Evolutionary conservation across 306 rosid genomes (phyloP).

Genomic region (Cicer bijugum): DNA sequence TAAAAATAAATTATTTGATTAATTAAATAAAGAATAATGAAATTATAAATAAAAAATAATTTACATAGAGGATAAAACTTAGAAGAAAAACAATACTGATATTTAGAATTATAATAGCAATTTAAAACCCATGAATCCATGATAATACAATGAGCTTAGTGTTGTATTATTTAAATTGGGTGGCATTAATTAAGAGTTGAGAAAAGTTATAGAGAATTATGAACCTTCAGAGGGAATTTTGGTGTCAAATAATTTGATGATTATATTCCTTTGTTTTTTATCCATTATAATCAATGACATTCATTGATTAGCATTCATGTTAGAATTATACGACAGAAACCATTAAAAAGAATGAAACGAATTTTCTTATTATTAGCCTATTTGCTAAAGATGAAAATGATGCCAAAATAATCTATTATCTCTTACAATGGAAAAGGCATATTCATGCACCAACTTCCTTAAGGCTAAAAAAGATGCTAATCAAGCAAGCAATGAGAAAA

Average conservation of each 20-base stretch:
- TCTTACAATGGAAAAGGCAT: background rate
- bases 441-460: constrained; percentile 14
- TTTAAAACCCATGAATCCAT: background rate
- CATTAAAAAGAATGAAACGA: constrained; percentile 16
- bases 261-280: constrained; percentile 43
- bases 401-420: background rate
- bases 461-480: constrained; percentile 1
- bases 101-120: too few relatives aligned
- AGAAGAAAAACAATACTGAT: too few relatives aligned
- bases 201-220: constrained; percentile 12
- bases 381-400: constrained; percentile 18
- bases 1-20: too few relatives aligned
- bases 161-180: constrained; percentile 12
- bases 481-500: constrained; percentile 16
- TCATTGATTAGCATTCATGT: constrained; percentile 42
- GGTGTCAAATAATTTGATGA: constrained; percentile 43
- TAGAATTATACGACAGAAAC: constrained; percentile 39
- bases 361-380: background rate
- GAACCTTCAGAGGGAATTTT: constrained; percentile 36
- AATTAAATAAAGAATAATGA: too few relatives aligned
- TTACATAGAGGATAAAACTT: too few relatives aligned
- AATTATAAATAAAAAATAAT: too few relatives aligned
- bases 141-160: background rate
- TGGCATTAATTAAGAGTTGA: constrained; percentile 16
- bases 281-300: constrained; percentile 36